Evolutionary conservation across 345 rosid genomes (phyloP).

Genomic region (Rhizophora apiculata): DNA sequence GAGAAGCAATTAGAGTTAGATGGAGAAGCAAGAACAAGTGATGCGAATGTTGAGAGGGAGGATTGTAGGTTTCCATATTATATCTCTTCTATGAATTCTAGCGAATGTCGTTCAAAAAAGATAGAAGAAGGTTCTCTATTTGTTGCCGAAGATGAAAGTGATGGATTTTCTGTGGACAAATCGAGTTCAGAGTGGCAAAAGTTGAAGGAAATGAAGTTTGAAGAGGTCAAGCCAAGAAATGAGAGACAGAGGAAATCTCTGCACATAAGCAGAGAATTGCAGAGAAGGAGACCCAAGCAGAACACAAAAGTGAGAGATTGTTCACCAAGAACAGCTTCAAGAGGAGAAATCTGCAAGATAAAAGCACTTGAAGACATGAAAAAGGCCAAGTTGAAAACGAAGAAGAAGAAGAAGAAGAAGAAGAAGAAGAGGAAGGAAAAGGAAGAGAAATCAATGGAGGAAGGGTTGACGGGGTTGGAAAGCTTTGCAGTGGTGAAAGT

Average conservation of each 20-base stretch:
- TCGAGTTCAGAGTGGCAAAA: conserved; percentile 32
- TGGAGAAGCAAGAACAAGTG: conserved; percentile 6
- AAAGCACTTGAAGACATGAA: conserved; percentile 62
- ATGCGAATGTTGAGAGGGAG: conserved; percentile 12
- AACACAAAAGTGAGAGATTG: conserved; percentile 43
- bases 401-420: conserved; percentile 27
- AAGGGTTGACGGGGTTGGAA: conserved; percentile 36
- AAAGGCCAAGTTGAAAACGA: conserved; percentile 50
- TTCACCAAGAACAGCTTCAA: conserved; percentile 54
- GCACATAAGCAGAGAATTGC: conserved; percentile 51
- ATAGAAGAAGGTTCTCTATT: conserved; percentile 25
- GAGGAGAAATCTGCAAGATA: conserved; percentile 51
- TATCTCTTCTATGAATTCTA: conserved; percentile 20
- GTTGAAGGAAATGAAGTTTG: conserved; percentile 43
- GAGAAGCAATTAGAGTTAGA: conserved; percentile 31
- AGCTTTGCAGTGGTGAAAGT: conserved; percentile 73
- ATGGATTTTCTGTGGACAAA: conserved; percentile 14
- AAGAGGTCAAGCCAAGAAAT: conserved; percentile 42
- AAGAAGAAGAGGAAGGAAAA: background rate
- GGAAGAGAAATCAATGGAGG: conserved; percentile 10
- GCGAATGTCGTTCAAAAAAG: conserved; percentile 16
- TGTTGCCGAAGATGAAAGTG: conserved; percentile 16
- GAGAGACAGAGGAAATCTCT: conserved; percentile 68
- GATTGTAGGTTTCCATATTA: conserved; percentile 21
- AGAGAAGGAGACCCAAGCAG: conserved; percentile 43